Evolutionary conservation across 371 early-diverging fungal genomes (phyloP).

Genomic region (Mortierella sp.): DNA sequence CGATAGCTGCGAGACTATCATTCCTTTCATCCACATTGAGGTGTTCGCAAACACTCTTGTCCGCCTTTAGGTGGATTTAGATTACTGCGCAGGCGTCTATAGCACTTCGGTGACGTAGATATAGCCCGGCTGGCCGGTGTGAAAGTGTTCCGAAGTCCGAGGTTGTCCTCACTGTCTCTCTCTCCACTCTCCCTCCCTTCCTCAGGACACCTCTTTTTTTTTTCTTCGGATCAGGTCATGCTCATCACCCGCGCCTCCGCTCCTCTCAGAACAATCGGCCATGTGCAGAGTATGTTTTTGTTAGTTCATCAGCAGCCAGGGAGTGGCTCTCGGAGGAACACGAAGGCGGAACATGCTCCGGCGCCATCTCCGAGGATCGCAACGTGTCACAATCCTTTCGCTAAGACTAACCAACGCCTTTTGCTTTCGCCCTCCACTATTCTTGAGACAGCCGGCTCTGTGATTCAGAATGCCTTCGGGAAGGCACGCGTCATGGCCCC

Average conservation of each 20-base stretch:
- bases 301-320: background rate
- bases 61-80: no score
- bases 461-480: conserved; percentile 27
- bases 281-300: conserved; percentile 34
- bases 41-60: no score
- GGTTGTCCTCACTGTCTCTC: no score
- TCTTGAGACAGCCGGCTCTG: conserved; percentile 15
- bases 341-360: conserved; percentile 1
- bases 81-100: no score
- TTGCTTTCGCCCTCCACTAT: background rate
- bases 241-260: conserved; percentile 40
- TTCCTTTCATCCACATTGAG: no score
- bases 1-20: no score
- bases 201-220: conserved; percentile 1
- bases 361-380: background rate
- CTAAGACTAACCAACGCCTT: background rate
- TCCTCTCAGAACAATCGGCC: conserved; percentile 34
- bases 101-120: no score
- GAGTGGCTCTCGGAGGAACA: background rate
- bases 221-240: conserved; percentile 18
- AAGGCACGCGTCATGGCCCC: conserved; percentile 47
- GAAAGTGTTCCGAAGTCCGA: no score
- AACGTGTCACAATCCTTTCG: background rate
- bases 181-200: conserved; percentile 7
- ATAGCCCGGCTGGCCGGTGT: no score